These are phyloP conservation scores for Linnemannia hyalina DNA, from an alignment of 192 early-diverging fungal genomes.

Conservation along the genomic window DNA sequence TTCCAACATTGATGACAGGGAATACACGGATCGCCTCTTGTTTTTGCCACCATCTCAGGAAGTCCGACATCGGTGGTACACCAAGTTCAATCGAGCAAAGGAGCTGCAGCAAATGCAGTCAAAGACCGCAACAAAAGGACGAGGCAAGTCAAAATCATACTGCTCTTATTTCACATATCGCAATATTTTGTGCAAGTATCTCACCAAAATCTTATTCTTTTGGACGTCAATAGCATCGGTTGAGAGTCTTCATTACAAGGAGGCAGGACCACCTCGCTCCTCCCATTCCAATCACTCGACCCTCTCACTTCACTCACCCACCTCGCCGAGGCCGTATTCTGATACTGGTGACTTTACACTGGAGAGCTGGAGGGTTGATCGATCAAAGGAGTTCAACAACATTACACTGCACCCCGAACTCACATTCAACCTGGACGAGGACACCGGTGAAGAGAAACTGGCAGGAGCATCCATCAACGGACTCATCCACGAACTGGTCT, in stretches of 20 bases:
- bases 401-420: slow-evolving; percentile 65
- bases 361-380: slow-evolving; percentile 27
- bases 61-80: slow-evolving; percentile 44
- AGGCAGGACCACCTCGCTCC: slow-evolving; percentile 15
- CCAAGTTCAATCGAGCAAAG: slow-evolving; percentile 42
- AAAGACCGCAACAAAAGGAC: slow-evolving; percentile 18
- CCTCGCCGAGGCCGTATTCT: slow-evolving; percentile 12
- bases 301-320: slow-evolving; percentile 26
- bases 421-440: slow-evolving; percentile 33
- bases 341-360: slow-evolving; percentile 21
- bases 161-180: too few relatives aligned
- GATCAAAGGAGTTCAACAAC: slow-evolving; percentile 26
- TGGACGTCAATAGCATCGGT: slow-evolving; percentile 16
- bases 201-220: neutral
- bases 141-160: slow-evolving; percentile 11
- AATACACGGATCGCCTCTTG: slow-evolving; percentile 32
- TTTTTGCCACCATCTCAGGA: slow-evolving; percentile 48
- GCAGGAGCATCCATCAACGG: slow-evolving; percentile 31
- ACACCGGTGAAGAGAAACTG: slow-evolving; percentile 10
- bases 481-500: slow-evolving; percentile 75
- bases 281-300: slow-evolving; percentile 26
- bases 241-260: slow-evolving; percentile 24
- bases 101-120: slow-evolving; percentile 21
- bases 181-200: neutral
- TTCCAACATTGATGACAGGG: slow-evolving; percentile 34